Base-by-base conservation (phyloP, 148 eudicot genomes). In the Heliamphora exappendiculata region DNA sequence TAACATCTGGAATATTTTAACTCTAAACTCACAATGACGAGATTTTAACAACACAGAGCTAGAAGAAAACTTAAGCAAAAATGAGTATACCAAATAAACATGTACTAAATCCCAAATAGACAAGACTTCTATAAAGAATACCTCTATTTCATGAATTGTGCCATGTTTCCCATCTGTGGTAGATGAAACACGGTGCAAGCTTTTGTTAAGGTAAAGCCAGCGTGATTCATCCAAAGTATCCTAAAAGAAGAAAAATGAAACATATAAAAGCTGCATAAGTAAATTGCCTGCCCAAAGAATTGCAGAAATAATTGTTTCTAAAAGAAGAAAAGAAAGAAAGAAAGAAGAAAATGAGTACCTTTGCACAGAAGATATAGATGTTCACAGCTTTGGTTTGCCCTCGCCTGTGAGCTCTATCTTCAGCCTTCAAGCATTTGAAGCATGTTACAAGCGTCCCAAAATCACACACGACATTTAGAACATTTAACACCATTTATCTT, bases 361-460 rank as follows among this genome's bases (percentile, higher is more conserved):
- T 96, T 28, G 97, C 99, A 83, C 94, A 91, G 72, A 96, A 96
- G 75, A 96, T 88, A 77, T 96, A 96, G 62, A 93, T 79, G 78
- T 96, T 93, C 78, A 96, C 98, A 44, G 91, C 89, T 78, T 90
- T 91, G 45, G 88, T 89, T 81, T 96, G 99, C 45, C 99, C 99
- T 77, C 87, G 85, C 80, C 99, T 92, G 78, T 96, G 99, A 24
- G 98, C 97, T 87, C 99, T 85, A 83, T 86, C 90, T 84, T 96
- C 99, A 69, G 99, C 99, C 99, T 96, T 79, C 77, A 85, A 79
- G 49, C 17, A 41, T 75, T 53, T 13, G 67, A 24, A 41, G 26
- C 20, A 64, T 39, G 55, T 31, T 62, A 34, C 51, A 78, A 79
- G 47, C 41, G 63, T 33, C 70, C 22, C 28, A 72, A 44, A 49